A percentile compares a stretch with the other conserved stretches of the same genome.
phyloP scores from a whole-genome alignment of 2,329 filamentous ascomycete genomes.

The Ascochyta lentis region DNA sequence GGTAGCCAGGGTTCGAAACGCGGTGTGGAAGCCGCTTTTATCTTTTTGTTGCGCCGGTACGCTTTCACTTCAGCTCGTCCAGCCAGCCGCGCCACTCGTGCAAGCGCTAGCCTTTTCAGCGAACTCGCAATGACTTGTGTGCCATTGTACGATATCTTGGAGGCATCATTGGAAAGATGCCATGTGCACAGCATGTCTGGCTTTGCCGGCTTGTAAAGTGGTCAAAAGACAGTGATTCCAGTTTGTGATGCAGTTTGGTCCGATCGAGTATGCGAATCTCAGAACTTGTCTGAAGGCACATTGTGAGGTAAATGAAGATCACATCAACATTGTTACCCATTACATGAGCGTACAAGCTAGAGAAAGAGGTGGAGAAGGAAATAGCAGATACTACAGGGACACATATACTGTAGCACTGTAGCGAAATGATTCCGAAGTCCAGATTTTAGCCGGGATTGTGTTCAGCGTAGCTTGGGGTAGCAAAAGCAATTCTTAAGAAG shows the following conservation, averaged over 20 bases:
- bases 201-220: neutral
- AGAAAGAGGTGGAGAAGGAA: too few relatives aligned
- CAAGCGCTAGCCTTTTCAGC: neutral
- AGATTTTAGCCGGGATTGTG: too few relatives aligned
- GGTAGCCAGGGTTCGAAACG: slow-evolving; percentile 1
- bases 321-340: neutral
- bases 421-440: too few relatives aligned
- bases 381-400: too few relatives aligned
- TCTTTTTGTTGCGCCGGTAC: neutral
- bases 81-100: neutral
- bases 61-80: slow-evolving; percentile 3
- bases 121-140: neutral
- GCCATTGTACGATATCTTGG: too few relatives aligned
- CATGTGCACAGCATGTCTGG: neutral
- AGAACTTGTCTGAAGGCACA: neutral
- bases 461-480: too few relatives aligned
- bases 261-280: neutral
- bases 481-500: too few relatives aligned
- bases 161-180: too few relatives aligned
- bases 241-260: neutral
- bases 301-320: neutral
- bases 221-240: neutral
- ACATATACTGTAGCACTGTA: too few relatives aligned
- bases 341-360: neutral
- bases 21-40: neutral